Evolutionary conservation across 2,329 filamentous ascomycete genomes (phyloP), one percentile per base, ranked within the genome.

Genomic region (Alternaria sp.): DNA sequence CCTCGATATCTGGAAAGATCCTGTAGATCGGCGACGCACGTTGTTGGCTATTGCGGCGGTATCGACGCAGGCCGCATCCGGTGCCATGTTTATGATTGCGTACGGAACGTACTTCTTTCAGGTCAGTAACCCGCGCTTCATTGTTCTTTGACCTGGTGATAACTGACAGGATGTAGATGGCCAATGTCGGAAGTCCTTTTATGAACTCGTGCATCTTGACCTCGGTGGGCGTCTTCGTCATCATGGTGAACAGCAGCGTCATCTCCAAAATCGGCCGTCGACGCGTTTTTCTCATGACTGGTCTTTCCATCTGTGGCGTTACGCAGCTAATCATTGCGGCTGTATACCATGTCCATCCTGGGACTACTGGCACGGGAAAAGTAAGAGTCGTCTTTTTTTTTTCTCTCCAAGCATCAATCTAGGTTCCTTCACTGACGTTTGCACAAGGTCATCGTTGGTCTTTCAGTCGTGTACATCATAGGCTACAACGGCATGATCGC

Each of bases 171-270:
- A 3, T 16, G 2, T 7, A 74, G 61, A 75, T 75, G 70, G 74
- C 74, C 2, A 55, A 73, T 3, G 73, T 76, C 5, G 73, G 73
- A 4, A 74, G 72, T 36, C 81, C 85, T 1, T 88, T 88, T 68
- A 81, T 84, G 70, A 87, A 87, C 71, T 78, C 82, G 2, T 87
- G 86, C 67, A 86, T 87, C 56, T 76, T 87, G 10, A 83, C 80
- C 11, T 84, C 82, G 1, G 80, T 86, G 25, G 86, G 86, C 8
- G 85, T 87, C 8, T 68, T 83, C 11, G 85, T 83, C 11, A 84
- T 87, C 60, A 67, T 86, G 8, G 71, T 85, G 67, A 88, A 87
- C 72, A 84, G 80, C 53, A 71, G 80, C 34, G 77, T 87, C 48
- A 83, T 87, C 55, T 86, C 85, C 1, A 81, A 79, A 43, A 83